Base-by-base conservation (phyloP, 1,139 yeast genomes). In the Saccharomyces hybrid region DNA sequence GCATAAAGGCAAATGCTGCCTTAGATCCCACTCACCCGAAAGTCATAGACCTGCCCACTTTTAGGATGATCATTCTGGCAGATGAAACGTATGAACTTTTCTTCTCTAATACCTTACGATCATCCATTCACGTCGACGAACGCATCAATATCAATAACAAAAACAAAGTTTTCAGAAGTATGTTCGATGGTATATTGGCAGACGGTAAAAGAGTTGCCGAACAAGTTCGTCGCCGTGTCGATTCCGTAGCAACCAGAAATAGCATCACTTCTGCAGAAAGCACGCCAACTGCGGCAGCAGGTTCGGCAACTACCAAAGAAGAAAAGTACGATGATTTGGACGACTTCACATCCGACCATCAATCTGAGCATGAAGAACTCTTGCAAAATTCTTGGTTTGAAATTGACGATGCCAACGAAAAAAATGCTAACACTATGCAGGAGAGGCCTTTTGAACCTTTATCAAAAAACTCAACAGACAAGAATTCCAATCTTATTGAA, bases 11-110 rank as follows among this genome's bases (percentile, higher is more conserved):
- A 53, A 89, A 89, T 66, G 88, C 83, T 1, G 96, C 96, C 0
- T 73, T 89, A 48, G 87, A 90, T 67, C 96, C 97, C 1, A 78
- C 80, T 46, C 78, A 84, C 11, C 96, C 96, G 0, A 83, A 86
- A 19, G 82, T 75, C 55, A 78, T 93, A 55, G 88, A 88, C 54
- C 75, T 91, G 29, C 91, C 98, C 0, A 90, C 97, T 0, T 93
- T 93, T 73, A 77, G 99, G 61, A 93, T 93, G 99, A 95, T 93
- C 1, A 75, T 93, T 3, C 76, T 93, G 14, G 97, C 98, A 0
- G 97, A 91, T 69, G 98, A 90, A 65, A 88, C 97, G 0, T 85
- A 90, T 61, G 98, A 93, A 68, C 74, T 86, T 46, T 81, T 91
- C 60, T 93, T 93, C 70, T 78, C 88, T 41, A 74, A 76, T 28